phyloP scores from a whole-genome alignment of 2,329 filamentous ascomycete species.

The Nigrograna mackinnonii region DNA sequence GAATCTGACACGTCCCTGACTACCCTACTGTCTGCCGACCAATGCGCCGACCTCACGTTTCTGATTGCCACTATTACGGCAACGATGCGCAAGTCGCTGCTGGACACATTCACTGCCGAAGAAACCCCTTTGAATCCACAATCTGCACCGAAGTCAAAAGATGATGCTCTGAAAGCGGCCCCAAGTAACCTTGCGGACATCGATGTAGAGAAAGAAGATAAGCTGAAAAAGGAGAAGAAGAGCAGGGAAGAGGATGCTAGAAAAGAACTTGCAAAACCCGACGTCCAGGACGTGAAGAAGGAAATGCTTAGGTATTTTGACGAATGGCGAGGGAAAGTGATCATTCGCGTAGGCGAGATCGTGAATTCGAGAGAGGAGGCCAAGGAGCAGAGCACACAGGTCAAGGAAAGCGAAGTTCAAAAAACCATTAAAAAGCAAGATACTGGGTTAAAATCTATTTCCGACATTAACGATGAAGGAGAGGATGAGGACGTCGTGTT shows the following conservation, averaged over 20 bases:
- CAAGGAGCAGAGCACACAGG: slow-evolving; percentile 28
- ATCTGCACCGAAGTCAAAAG: slow-evolving; percentile 19
- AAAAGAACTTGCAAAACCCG: slow-evolving; percentile 54
- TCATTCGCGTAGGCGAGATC: slow-evolving; percentile 72
- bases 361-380: slow-evolving; percentile 43
- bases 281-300: slow-evolving; percentile 68
- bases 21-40: slow-evolving; percentile 49
- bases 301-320: slow-evolving; percentile 73
- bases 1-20: slow-evolving; percentile 45
- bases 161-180: slow-evolving; percentile 24
- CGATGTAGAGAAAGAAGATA: slow-evolving; percentile 35
- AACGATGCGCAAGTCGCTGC: slow-evolving; percentile 49
- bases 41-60: slow-evolving; percentile 51
- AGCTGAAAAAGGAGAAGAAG: slow-evolving; percentile 29
- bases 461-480: slow-evolving; percentile 25
- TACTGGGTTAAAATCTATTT: slow-evolving; percentile 26
- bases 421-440: slow-evolving; percentile 31
- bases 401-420: slow-evolving; percentile 23
- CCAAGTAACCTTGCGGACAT: slow-evolving; percentile 22
- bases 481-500: slow-evolving; percentile 43
- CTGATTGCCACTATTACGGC: slow-evolving; percentile 53
- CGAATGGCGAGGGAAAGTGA: slow-evolving; percentile 75
- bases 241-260: slow-evolving; percentile 38
- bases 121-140: slow-evolving; percentile 18
- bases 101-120: slow-evolving; percentile 44